Conservation (phyloP, 108 stramenopile species). For the Cyclotella baltica region DNA sequence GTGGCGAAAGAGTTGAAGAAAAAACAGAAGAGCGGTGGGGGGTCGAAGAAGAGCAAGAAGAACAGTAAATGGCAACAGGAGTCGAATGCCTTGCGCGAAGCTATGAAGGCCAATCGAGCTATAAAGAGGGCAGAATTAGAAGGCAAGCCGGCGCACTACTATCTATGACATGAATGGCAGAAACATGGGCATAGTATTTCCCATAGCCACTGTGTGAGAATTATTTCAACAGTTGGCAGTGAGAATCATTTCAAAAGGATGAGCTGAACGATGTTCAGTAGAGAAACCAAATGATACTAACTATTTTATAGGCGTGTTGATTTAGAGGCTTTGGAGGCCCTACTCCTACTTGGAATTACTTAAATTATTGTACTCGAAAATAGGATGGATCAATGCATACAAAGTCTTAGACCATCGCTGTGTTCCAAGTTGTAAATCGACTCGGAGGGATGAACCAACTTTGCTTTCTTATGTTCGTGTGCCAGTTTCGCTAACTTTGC, state of each 20-base stretch:
- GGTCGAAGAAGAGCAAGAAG: slow-evolving; percentile 25
- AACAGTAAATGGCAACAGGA: slow-evolving; percentile 48
- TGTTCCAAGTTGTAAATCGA: slow-evolving; percentile 1
- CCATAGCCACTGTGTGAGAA: too few species aligned
- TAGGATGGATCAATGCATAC: too few species aligned
- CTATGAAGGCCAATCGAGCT: slow-evolving; percentile 45
- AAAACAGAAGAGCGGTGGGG: slow-evolving; percentile 23
- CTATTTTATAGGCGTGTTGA: too few species aligned
- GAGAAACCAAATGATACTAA: too few species aligned
- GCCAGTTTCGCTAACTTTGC: neutral
- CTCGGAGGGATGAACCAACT: neutral
- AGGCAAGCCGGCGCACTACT: slow-evolving; percentile 28
- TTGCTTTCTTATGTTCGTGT: neutral
- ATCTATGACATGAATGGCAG: neutral
- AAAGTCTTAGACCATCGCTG: too few species aligned
- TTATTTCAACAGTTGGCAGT: too few species aligned
- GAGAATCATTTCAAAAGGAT: too few species aligned
- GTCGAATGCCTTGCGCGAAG: slow-evolving; percentile 35
- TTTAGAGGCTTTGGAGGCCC: too few species aligned
- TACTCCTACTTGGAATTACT: too few species aligned
- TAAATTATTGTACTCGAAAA: too few species aligned
- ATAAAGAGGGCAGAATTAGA: slow-evolving; percentile 15
- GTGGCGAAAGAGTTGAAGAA: slow-evolving; percentile 33
- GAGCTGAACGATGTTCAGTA: too few species aligned
- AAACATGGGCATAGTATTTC: too few species aligned